Evolutionary conservation across 352 stramenopile genomes (phyloP), one percentile per base, ranked within the genome.

Genomic region (Globisporangium ultimum): DNA sequence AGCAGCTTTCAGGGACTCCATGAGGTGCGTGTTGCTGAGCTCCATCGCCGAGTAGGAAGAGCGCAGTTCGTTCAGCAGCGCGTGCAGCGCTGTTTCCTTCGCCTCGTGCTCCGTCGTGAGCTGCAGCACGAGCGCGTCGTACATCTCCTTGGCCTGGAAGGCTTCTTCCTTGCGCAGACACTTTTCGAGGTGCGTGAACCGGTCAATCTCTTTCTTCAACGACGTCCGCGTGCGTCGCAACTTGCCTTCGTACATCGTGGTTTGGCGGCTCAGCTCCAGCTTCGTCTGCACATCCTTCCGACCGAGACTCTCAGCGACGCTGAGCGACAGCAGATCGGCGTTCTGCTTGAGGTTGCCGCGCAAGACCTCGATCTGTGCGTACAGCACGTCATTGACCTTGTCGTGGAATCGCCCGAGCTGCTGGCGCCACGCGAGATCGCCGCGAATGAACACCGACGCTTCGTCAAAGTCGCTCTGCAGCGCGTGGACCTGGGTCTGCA

Each of bases 171-270:
- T 64, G 28, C 80, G 74, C 5, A 90, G 64, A 67, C 80, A 90
- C 49, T 77, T 78, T 55, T 90, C 80, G 13, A 90, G 65, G 5
- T 61, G 65, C 22, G 78, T 61, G 59, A 88, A 79, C 14, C 78
- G 67, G 9, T 88, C 74, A 46, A 88, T 76, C 53, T 90, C 80
- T 60, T 88, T 90, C 56, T 78, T 71, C 17, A 83, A 62, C 38
- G 78, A 72, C 20, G 60, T 61, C 2, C 80, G 65, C 15, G 74
- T 77, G 42, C 78, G 78, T 43, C 76, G 67, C 41, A 88, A 55
- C 28, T 84, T 81, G 51, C 77, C 61, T 47, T 84, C 77, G 28
- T 81, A 83, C 57, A 78, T 80, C 20, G 68, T 47, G 13, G 61
- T 61, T 58, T 87, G 73, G 15, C 69, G 63, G 17, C 70, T 70